phyloP scores from a whole-genome alignment of 1,284 basidiomycete species.

The Mycena sp. region DNA sequence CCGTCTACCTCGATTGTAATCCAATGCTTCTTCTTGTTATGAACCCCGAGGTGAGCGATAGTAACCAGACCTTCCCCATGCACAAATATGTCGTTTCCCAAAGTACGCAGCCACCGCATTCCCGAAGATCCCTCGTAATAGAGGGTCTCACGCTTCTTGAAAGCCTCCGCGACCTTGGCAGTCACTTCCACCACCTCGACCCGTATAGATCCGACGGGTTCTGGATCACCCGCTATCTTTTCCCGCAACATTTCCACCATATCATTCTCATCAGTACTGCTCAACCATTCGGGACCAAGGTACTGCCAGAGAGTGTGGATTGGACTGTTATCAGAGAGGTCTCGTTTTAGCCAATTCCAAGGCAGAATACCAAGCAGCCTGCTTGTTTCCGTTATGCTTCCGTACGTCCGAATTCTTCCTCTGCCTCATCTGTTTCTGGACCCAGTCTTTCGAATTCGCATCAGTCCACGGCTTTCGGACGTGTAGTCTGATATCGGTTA shows the following conservation, averaged over 20 bases:
- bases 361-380: background rate
- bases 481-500: background rate
- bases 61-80: background rate
- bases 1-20: slow-evolving; percentile 22
- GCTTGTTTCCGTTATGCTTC: background rate
- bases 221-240: background rate
- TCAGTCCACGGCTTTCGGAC: slow-evolving; percentile 3
- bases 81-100: slow-evolving; percentile 8
- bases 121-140: background rate
- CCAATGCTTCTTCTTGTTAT: slow-evolving; percentile 23
- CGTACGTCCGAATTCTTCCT: background rate
- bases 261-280: slow-evolving; percentile 2
- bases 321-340: background rate
- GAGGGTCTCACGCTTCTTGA: background rate
- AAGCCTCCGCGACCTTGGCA: background rate
- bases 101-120: background rate
- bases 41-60: slow-evolving; percentile 15
- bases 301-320: slow-evolving; percentile 6
- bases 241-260: slow-evolving; percentile 5
- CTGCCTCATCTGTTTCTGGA: background rate
- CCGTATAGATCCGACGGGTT: background rate
- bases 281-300: slow-evolving; percentile 4
- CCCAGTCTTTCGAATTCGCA: background rate
- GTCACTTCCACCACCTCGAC: slow-evolving; percentile 12
- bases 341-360: slow-evolving; percentile 4